Percentiles rank a stretch among this genome's conserved stretches.
Evolutionary conservation across 495 filamentous ascomycete genomes (phyloP).

Genomic region (Trypethelium eluteriae): DNA sequence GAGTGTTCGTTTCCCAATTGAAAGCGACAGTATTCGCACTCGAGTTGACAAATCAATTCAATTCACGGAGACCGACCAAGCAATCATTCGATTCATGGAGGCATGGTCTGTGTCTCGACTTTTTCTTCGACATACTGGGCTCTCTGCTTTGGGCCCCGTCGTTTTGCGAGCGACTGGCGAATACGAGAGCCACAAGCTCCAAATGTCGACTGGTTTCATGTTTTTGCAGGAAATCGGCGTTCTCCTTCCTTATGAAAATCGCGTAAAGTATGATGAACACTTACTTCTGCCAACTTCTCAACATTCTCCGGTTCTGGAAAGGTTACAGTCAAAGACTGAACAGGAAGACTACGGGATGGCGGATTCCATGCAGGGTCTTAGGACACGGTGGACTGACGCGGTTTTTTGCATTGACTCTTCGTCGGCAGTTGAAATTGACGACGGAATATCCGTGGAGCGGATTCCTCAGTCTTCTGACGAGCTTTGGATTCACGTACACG

Average conservation of each 20-base stretch:
- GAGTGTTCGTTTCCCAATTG: conserved; percentile 35
- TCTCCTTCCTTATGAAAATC: conserved; percentile 72
- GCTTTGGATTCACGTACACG: conserved; percentile 81
- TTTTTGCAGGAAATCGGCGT: conserved; percentile 84
- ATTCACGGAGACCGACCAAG: conserved; percentile 43
- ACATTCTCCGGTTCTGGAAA: conserved; percentile 29
- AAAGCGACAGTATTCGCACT: conserved; percentile 12
- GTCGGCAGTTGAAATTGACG: conserved; percentile 72
- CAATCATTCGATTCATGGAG: conserved; percentile 64
- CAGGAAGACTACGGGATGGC: conserved; percentile 15
- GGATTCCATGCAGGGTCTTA: conserved; percentile 52
- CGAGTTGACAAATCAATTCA: conserved; percentile 27
- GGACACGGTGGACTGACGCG: conserved; percentile 63
- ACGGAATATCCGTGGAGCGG: conserved; percentile 73
- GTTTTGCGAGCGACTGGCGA: conserved; percentile 64
- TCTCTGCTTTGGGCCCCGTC: conserved; percentile 57
- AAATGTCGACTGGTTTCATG: conserved; percentile 46
- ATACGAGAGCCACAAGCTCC: conserved; percentile 41
- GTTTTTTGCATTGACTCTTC: conserved; percentile 80
- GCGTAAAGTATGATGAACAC: conserved; percentile 51
- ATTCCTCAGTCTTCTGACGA: conserved; percentile 38
- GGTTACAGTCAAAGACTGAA: conserved; percentile 22
- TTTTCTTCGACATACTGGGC: conserved; percentile 40
- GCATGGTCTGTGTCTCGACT: conserved; percentile 53
- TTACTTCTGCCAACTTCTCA: conserved; percentile 50